Evolutionary conservation across 2,329 filamentous ascomycete genomes (phyloP).

Genomic region (Fusarium chlamydosporum): DNA sequence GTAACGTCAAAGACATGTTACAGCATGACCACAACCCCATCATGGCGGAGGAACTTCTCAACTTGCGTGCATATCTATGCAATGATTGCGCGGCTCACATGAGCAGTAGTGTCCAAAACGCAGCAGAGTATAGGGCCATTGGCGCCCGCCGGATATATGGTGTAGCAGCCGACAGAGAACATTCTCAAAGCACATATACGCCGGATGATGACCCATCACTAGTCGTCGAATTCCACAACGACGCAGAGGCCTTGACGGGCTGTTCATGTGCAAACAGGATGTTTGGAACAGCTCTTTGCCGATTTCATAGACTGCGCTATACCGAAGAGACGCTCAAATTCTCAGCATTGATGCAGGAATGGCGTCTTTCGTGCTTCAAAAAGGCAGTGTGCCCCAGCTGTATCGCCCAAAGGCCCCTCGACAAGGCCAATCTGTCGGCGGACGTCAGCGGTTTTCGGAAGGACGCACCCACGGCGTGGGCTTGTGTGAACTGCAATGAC

Average conservation of each 20-base stretch:
- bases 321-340: constrained; percentile 45
- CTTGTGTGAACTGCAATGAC: constrained; percentile 55
- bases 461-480: constrained; percentile 46
- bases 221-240: constrained; percentile 22
- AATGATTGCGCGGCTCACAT: constrained; percentile 45
- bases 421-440: constrained; percentile 35
- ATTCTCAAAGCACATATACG: constrained; percentile 12
- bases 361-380: constrained; percentile 46
- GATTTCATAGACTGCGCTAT: constrained; percentile 54
- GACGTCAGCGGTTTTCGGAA: constrained; percentile 34
- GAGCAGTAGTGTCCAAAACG: constrained; percentile 3
- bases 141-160: constrained; percentile 51
- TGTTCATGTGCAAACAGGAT: constrained; percentile 58
- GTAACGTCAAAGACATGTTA: constrained; percentile 40
- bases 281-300: constrained; percentile 53
- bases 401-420: constrained; percentile 30
- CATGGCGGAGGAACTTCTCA: constrained; percentile 46
- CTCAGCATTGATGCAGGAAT: constrained; percentile 49
- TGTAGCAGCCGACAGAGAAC: background rate
- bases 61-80: constrained; percentile 58
- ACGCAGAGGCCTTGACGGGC: constrained; percentile 52
- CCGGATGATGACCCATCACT: background rate
- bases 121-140: constrained; percentile 22
- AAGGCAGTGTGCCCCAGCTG: constrained; percentile 54
- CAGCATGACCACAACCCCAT: constrained; percentile 23